A percentile compares a stretch with the other conserved stretches of the same genome.
Evolutionary conservation across 768 basidiomycete species (phyloP).

Genomic region (Hygrophoropsis aurantiaca): DNA sequence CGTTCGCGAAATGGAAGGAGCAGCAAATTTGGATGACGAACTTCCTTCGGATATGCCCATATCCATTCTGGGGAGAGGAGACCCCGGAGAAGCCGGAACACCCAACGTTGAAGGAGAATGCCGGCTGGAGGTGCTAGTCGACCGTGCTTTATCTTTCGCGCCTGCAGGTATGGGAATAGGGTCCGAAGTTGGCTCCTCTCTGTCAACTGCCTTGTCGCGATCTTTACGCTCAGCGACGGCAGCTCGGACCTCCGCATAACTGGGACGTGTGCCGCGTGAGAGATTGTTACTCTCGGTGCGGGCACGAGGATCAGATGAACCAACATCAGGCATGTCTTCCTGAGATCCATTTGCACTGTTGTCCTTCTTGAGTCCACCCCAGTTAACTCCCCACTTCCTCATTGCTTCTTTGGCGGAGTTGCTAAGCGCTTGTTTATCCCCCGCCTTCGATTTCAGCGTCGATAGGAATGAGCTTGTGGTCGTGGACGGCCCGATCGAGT

Average conservation of each 20-base stretch:
- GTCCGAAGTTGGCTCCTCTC: constrained; percentile 16
- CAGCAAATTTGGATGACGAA: constrained; percentile 20
- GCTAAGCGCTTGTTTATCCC: constrained; percentile 83
- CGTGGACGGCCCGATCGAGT: constrained; percentile 38
- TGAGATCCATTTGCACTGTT: constrained; percentile 22
- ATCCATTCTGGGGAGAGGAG: constrained; percentile 15
- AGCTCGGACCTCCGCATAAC: constrained; percentile 73
- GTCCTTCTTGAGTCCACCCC: constrained; percentile 66
- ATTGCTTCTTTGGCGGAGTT: constrained; percentile 87
- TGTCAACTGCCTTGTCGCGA: constrained; percentile 32
- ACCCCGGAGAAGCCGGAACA: constrained; percentile 22
- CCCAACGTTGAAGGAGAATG: constrained; percentile 23
- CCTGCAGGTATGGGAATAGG: constrained; percentile 35
- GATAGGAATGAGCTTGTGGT: constrained; percentile 63
- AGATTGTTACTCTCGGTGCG: constrained; percentile 34
- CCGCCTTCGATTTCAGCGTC: constrained; percentile 71
- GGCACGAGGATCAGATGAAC: constrained; percentile 34
- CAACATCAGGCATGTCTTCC: constrained; percentile 46
- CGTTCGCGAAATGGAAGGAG: constrained; percentile 38
- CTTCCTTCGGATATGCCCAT: constrained; percentile 18
- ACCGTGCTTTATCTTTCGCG: constrained; percentile 22
- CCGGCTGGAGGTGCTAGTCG: constrained; percentile 24
- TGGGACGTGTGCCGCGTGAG: constrained; percentile 48
- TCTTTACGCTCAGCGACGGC: constrained; percentile 70
- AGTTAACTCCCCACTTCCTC: constrained; percentile 89